phyloP scores from a whole-genome alignment of 176 grass and related monocot genomes.

The Cenchrus fungigraminus region DNA sequence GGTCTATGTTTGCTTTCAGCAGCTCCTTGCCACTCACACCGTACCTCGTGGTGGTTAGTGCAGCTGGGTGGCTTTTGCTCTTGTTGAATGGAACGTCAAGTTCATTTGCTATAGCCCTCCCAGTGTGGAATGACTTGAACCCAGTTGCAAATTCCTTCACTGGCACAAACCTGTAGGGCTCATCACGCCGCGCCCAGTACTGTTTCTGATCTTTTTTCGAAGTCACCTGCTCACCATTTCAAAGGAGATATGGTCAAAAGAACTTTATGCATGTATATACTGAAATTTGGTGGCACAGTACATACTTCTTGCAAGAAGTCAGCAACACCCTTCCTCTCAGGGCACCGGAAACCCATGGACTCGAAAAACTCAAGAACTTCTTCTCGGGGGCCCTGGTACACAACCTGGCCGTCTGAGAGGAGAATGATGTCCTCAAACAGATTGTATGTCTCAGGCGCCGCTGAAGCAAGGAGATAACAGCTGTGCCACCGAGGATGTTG shows the following conservation, averaged over 20 bases:
- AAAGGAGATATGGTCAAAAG: not conserved
- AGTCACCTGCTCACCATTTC: constrained; percentile 48
- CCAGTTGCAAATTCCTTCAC: constrained; percentile 66
- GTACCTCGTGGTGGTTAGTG: constrained; percentile 73
- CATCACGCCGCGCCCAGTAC: constrained; percentile 60
- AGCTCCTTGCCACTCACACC: constrained; percentile 68
- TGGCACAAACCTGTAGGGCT: constrained; percentile 64
- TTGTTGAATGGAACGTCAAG: constrained; percentile 70
- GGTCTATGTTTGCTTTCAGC: constrained; percentile 76
- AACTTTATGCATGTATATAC: not conserved
- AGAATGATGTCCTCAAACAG: constrained; percentile 92
- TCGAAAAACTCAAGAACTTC: constrained; percentile 90
- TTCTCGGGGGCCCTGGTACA: constrained; percentile 83
- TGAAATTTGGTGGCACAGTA: not conserved
- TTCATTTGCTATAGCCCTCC: constrained; percentile 54
- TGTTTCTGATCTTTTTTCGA: constrained; percentile 88
- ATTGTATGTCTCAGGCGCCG: constrained; percentile 88
- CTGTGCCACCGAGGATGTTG: constrained; percentile 85
- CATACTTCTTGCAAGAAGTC: constrained; percentile 95
- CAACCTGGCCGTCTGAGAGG: constrained; percentile 81
- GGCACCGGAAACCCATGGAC: constrained; percentile 84
- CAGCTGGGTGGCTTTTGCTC: constrained; percentile 75
- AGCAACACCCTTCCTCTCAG: constrained; percentile 85
- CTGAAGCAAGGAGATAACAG: constrained; percentile 86
- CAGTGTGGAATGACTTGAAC: constrained; percentile 71